Evolutionary conservation across 129 eudicot species (phyloP).

Genomic region (Sambucus nigra): DNA sequence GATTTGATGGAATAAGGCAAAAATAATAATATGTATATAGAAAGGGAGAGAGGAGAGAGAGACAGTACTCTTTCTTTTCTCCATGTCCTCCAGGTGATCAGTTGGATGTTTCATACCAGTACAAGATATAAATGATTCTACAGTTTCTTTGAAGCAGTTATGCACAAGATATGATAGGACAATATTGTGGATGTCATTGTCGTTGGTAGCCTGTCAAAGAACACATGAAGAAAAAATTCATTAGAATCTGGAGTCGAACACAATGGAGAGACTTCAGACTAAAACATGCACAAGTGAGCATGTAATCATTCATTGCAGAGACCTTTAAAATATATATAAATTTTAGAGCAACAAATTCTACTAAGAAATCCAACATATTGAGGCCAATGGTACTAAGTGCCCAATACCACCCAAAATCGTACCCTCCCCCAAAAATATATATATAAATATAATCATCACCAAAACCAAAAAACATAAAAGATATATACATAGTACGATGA

Average conservation of each 20-base stretch:
- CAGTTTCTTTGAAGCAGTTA: slow-evolving; percentile 77
- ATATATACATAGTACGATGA: no score
- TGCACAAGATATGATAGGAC: slow-evolving; percentile 82
- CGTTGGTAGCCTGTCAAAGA: slow-evolving; percentile 45
- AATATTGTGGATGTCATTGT: slow-evolving; percentile 59
- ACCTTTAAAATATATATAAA: background rate
- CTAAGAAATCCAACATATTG: no score
- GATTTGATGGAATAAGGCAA: no score
- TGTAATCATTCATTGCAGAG: background rate
- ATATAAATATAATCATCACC: no score
- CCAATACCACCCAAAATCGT: no score
- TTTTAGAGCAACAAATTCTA: no score
- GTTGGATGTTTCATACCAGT: slow-evolving; percentile 50
- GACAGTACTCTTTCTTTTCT: slow-evolving; percentile 68
- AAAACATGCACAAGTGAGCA: background rate
- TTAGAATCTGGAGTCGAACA: background rate
- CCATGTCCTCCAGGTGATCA: slow-evolving; percentile 61
- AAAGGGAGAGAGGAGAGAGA: background rate
- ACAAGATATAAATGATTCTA: slow-evolving; percentile 54
- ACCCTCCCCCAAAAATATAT: no score
- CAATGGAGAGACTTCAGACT: background rate
- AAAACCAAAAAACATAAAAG: no score
- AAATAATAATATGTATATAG: no score
- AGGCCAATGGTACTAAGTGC: no score
- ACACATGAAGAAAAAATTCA: background rate